Base-by-base conservation (phyloP, 371 early-diverging fungal genomes). In the Mortierella polycephala region DNA sequence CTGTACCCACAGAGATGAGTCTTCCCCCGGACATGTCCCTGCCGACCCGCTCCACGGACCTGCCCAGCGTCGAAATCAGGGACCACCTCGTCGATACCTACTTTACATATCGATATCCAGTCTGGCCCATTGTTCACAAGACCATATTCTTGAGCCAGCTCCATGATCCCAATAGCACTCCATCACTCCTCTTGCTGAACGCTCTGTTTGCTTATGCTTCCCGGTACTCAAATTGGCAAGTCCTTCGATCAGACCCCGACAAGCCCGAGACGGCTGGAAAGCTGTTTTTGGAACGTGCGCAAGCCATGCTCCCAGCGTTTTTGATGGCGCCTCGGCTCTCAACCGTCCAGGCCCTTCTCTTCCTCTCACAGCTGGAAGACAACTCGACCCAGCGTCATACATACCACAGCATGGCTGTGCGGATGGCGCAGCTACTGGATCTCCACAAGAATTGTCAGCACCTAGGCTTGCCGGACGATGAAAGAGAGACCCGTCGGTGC, bases 91-190 rank as follows among this genome's bases (percentile, higher is more conserved):
- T 77, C 40, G 73, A 72, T 46, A 72, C 79, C 11, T 77, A 77
- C 57, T 77, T 77, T 18, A 77, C 79, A 4, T 77, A 77, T 47
- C 72, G 79, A 53, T 77, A 77, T 55, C 79, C 79, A 13, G 57
- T 77, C 50, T 77, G 79, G 71, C 83, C 83, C 23, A 72, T 82
- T 46, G 61, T 82, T 45, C 83, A 82, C 76, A 80, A 72, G 60
- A 75, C 62, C 46, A 75, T 70, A 52, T 82, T 82, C 44, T 42
- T 82, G 30, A 59, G 55, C 18, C 76, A 75, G 57, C 50, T 82
- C 20, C 75, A 81, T 47, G 83, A 82, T 45, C 80, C 80, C 42
- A 82, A 81, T 52, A 82, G 75, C 66, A 80, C 75, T 16, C 83
- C 83, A 9, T 82, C 83, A 11, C 67, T 82, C 11, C 54, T 82